A percentile compares a stretch with the other conserved stretches of the same genome.
These are phyloP conservation scores for Crithidia thermophila DNA, from an alignment of 208 protist species.

Conservation along the genomic window DNA sequence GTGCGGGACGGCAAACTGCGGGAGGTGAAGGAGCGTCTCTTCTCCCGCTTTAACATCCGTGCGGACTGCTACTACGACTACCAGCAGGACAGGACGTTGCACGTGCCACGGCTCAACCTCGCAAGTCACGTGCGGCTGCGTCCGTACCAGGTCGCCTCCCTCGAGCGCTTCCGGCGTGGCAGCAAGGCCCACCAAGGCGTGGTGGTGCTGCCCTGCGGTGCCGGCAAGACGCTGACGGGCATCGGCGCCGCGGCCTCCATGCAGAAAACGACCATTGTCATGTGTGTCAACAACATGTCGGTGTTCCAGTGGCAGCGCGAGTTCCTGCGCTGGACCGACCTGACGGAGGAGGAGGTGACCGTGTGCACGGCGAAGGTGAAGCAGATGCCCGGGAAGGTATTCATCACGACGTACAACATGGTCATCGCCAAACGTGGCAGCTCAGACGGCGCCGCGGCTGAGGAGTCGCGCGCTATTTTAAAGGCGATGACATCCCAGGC, in stretches of 20 bases:
- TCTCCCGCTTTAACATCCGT: slow-evolving; percentile 68
- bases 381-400: slow-evolving; percentile 80
- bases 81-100: slow-evolving; percentile 62
- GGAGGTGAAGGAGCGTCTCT: slow-evolving; percentile 78
- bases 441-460: slow-evolving; percentile 42
- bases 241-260: slow-evolving; percentile 96
- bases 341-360: slow-evolving; percentile 68
- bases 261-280: slow-evolving; percentile 95
- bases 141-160: slow-evolving; percentile 83
- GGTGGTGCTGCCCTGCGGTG: slow-evolving; percentile 99
- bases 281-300: slow-evolving; percentile 96
- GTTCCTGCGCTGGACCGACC: slow-evolving; percentile 94
- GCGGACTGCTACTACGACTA: slow-evolving; percentile 91
- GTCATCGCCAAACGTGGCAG: slow-evolving; percentile 84
- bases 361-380: slow-evolving; percentile 88
- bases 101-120: slow-evolving; percentile 62
- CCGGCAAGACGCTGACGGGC: slow-evolving; percentile 99
- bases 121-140: slow-evolving; percentile 73
- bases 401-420: slow-evolving; percentile 99
- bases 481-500: slow-evolving; percentile 47
- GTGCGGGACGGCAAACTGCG: slow-evolving; percentile 70
- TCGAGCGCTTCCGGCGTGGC: slow-evolving; percentile 83
- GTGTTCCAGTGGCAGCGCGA: slow-evolving; percentile 97
- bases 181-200: slow-evolving; percentile 95
- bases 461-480: slow-evolving; percentile 77